phyloP scores from a whole-genome alignment of 106 monocot species.

The Vanilla planifolia region DNA sequence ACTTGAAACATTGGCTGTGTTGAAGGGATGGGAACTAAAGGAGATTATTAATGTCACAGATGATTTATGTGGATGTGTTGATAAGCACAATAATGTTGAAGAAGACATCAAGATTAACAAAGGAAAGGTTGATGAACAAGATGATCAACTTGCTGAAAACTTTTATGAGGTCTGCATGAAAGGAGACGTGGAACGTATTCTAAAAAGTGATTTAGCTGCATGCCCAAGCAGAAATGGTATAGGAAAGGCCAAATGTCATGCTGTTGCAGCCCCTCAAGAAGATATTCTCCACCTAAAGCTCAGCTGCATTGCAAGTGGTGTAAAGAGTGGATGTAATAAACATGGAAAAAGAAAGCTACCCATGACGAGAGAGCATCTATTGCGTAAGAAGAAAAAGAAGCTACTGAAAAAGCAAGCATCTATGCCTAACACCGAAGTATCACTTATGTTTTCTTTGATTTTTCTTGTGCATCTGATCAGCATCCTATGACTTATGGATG shows the following conservation, averaged over 20 bases:
- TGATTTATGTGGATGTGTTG: too few relatives aligned
- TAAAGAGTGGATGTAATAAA: background rate
- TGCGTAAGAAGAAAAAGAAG: background rate
- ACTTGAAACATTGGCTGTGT: background rate
- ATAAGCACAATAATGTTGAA: too few relatives aligned
- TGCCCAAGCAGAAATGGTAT: too few relatives aligned
- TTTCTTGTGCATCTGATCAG: background rate
- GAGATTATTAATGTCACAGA: background rate
- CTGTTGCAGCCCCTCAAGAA: background rate
- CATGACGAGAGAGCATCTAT: background rate
- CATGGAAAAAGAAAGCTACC: background rate
- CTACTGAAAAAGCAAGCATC: background rate
- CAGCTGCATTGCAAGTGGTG: background rate
- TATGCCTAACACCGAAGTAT: background rate
- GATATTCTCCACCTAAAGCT: background rate
- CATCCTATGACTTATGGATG: background rate
- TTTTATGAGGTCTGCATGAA: background rate
- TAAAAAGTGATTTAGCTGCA: too few relatives aligned
- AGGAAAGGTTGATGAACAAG: background rate
- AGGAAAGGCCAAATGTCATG: too few relatives aligned
- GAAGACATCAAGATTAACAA: too few relatives aligned
- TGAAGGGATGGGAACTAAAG: slow-evolving; percentile 7
- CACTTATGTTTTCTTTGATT: background rate
- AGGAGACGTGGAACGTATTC: slow-evolving; percentile 1
- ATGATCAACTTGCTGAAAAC: background rate